phyloP scores from a whole-genome alignment of 2,329 filamentous ascomycete species.

The Trichoderma simmonsii region DNA sequence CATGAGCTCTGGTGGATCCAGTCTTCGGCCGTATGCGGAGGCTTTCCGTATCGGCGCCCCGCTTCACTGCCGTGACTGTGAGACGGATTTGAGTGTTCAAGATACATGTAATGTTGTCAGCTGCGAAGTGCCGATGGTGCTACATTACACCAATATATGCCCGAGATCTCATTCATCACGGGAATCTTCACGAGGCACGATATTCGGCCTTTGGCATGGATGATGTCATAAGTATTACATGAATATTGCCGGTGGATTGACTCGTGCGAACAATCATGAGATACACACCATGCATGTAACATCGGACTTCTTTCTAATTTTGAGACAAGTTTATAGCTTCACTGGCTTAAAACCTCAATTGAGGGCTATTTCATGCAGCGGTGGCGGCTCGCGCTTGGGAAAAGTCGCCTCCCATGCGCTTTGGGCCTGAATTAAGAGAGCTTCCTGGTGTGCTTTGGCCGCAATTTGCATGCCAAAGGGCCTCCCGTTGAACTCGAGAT shows the following conservation, averaged over 20 bases:
- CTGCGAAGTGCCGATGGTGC: neutral
- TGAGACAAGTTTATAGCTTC: neutral
- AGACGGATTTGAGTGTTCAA: neutral
- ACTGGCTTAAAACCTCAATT: neutral
- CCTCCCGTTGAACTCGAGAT: neutral
- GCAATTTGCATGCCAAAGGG: neutral
- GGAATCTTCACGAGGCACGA: neutral
- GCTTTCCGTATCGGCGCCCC: neutral
- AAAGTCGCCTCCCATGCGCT: neutral
- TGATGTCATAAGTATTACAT: neutral
- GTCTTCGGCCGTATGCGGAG: neutral
- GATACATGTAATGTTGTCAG: too few species aligned
- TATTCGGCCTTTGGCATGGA: fast-evolving
- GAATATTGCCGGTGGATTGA: neutral
- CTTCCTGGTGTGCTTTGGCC: neutral
- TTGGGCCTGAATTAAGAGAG: neutral
- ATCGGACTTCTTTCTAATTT: neutral
- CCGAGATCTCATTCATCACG: neutral
- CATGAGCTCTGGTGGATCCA: neutral
- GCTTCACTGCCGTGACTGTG: neutral
- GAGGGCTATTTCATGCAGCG: neutral
- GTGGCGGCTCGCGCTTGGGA: neutral
- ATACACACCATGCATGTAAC: neutral
- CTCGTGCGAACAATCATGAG: neutral
- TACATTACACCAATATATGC: neutral